Base-by-base conservation (phyloP, 106 monocot species). In the Allium fistulosum region DNA sequence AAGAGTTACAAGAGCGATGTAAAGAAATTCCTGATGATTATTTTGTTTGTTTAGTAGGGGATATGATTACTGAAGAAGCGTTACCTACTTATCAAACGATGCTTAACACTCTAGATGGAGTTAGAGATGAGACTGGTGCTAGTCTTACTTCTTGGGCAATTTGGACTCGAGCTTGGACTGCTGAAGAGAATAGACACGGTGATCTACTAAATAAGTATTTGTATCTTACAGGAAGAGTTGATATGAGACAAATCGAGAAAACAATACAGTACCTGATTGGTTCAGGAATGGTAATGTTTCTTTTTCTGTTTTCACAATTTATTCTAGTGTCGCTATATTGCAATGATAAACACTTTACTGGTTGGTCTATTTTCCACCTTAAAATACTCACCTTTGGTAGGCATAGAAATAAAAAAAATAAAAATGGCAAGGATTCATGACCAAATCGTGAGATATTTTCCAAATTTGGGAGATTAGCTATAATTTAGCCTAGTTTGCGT, bases 251-350 rank as follows among this genome's bases (percentile, higher is more conserved):
- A 46, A 63, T 76, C 11, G 76, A 76, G 46, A 76, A 62, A 53
- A 76, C 76, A 10, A 76, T 76, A 48, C 76, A 76, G 69, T 76
- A 76, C 70, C 71, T 71, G 26, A 71, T 71, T 13, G 71, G 71
- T 49, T 71, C 61, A 12, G 71, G 71, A 51, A 71, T 71, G 71
- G 71, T 71, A 61, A 45, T 6, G 10, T 17, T 18, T 17, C 22
- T 59, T 18, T 59, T 18, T 9, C 14, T 17, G 17, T 17, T 18
- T 17, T 15, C 7, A 18, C 9, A 15, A 17, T 59, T 59, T 18
- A 15, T 59, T 10, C 0, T 4, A 3, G 16, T 16, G 16, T 16
- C 1, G 14, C 16, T 1, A 13, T 57, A 4, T 57, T 57, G 56
- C 2, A 11, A 2, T 57, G 56, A 13, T 57, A 57, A 57, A 16